Percentiles rank a stretch among this genome's conserved stretches.
Evolutionary conservation across 805 yeast genomes (phyloP).

Genomic region (Kuraishia floccosa): DNA sequence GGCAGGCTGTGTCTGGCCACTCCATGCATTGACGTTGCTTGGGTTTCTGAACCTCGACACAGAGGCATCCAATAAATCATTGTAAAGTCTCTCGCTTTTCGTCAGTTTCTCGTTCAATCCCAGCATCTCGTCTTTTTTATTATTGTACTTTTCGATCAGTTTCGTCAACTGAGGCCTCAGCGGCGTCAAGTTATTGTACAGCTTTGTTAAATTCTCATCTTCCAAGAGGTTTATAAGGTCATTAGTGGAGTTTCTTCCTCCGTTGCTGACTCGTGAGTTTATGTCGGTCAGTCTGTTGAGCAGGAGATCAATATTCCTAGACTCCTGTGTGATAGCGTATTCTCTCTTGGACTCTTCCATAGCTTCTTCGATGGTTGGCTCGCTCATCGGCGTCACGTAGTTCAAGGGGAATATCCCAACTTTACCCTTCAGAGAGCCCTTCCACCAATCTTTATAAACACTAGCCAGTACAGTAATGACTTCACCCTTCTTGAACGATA

Average conservation of each 20-base stretch:
- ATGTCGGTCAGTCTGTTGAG: slow-evolving; percentile 37
- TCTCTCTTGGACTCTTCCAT: slow-evolving; percentile 39
- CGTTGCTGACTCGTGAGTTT: slow-evolving; percentile 20
- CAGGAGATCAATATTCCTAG: slow-evolving; percentile 58
- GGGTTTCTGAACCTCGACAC: slow-evolving; percentile 10
- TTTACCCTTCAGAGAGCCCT: slow-evolving; percentile 73
- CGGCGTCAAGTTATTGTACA: slow-evolving; percentile 64
- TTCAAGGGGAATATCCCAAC: slow-evolving; percentile 88
- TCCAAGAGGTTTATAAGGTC: slow-evolving; percentile 22
- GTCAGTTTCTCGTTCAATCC: slow-evolving; percentile 61
- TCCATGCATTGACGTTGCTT: slow-evolving; percentile 1
- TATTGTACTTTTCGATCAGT: slow-evolving; percentile 66
- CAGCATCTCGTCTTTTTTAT: slow-evolving; percentile 66
- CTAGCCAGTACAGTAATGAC: slow-evolving; percentile 77
- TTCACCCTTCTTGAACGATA: slow-evolving; percentile 82
- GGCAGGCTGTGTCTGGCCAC: too few relatives aligned
- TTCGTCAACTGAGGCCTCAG: slow-evolving; percentile 66
- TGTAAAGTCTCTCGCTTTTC: slow-evolving; percentile 59
- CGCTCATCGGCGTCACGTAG: slow-evolving; percentile 73
- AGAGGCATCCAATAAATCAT: slow-evolving; percentile 52
- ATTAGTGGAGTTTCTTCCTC: slow-evolving; percentile 19
- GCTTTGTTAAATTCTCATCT: slow-evolving; percentile 56
- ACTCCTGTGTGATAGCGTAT: slow-evolving; percentile 36
- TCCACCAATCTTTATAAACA: slow-evolving; percentile 92
- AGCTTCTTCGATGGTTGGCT: slow-evolving; percentile 51